Base-by-base conservation (phyloP, 1,139 yeast genomes). In the Candida sojae region DNA sequence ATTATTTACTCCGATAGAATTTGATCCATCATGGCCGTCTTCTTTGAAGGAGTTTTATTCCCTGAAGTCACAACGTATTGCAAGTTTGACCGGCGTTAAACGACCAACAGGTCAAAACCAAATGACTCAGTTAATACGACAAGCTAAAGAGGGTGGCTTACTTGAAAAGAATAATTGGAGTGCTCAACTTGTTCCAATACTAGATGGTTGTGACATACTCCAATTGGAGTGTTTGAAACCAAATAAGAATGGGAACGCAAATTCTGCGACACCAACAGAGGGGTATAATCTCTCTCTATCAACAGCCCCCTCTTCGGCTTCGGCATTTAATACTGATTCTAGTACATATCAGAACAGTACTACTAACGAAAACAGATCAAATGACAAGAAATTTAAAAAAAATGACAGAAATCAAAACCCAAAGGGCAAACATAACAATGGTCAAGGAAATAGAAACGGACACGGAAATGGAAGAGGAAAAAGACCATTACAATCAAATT, bases 401-500 rank as follows among this genome's bases (percentile, higher is more conserved):
- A 32, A 26, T 28, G n/a, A 21, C 5, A 34, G 33, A 21, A 41
- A 26, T 25, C 30, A 39, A 10, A 45, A 38, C 6, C 4, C 44
- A 31, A 33, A 21, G 42, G 38, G 5, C 13, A 36, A 36, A 34
- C 11, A 33, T 9, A 23, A 38, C 23, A 11, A 21, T 23, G 13
- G 32, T n/a, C 21, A 40, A 5, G 31, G 37, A 29, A 34, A 30
- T 23, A n/a, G 3, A n/a, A 23, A 32, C 9, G 28, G 29, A 17
- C 21, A 21, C n/a, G 13, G 32, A 29, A 34, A 30, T 23, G 28
- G 3, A n/a, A 33, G 29, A 5, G 28, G 29, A n/a, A 28, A 36
- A 17, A 33, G 39, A 26, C 35, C 29, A 12, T 7, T 10, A 1
- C 6, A 23, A 4, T 46, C 54, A 6, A 64, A 63, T n/a, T 70